Conservation (phyloP, 2,329 filamentous ascomycete species). For the Aspergillus eucalypticola region DNA sequence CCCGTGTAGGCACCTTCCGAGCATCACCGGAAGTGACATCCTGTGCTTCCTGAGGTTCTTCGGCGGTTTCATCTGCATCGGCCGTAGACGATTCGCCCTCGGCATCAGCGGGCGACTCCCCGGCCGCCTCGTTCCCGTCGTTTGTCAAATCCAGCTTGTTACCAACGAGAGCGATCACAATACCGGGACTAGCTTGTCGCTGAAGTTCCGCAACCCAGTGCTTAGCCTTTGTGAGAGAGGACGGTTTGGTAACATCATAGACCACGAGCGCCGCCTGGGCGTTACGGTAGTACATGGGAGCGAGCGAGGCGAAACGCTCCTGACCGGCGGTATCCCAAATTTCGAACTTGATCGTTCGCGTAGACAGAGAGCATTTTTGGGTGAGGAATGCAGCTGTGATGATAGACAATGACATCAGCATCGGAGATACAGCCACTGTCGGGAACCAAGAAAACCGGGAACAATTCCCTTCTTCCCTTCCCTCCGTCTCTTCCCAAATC, state of each 20-base stretch:
- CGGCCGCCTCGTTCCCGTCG: slow-evolving; percentile 50
- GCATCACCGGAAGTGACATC: slow-evolving; percentile 69
- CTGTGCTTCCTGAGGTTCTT: slow-evolving; percentile 55
- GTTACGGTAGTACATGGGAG: slow-evolving; percentile 99
- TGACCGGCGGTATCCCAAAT: slow-evolving; percentile 99
- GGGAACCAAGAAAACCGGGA: background rate
- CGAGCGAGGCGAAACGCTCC: slow-evolving; percentile 93
- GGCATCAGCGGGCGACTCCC: slow-evolving; percentile 33
- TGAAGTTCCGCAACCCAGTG: slow-evolving; percentile 99
- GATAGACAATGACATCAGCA: slow-evolving; percentile 16
- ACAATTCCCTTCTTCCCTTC: background rate
- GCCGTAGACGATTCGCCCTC: slow-evolving; percentile 39
- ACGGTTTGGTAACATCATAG: slow-evolving; percentile 97
- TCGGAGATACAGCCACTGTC: background rate
- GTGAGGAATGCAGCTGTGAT: slow-evolving; percentile 86
- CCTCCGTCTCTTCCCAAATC: background rate
- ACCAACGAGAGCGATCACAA: slow-evolving; percentile 94
- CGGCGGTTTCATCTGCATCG: slow-evolving; percentile 45
- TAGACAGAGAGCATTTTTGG: slow-evolving; percentile 96
- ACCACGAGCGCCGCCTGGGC: slow-evolving; percentile 96
- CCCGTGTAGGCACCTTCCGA: slow-evolving; percentile 84
- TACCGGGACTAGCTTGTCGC: slow-evolving; percentile 90
- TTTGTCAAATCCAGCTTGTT: slow-evolving; percentile 92
- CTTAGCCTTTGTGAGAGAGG: slow-evolving; percentile 92
- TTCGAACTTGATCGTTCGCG: slow-evolving; percentile 74